Percentiles rank a stretch among this genome's conserved stretches.
Conservation (phyloP, 768 basidiomycete genomes). For the Cantharellus anzutake region DNA sequence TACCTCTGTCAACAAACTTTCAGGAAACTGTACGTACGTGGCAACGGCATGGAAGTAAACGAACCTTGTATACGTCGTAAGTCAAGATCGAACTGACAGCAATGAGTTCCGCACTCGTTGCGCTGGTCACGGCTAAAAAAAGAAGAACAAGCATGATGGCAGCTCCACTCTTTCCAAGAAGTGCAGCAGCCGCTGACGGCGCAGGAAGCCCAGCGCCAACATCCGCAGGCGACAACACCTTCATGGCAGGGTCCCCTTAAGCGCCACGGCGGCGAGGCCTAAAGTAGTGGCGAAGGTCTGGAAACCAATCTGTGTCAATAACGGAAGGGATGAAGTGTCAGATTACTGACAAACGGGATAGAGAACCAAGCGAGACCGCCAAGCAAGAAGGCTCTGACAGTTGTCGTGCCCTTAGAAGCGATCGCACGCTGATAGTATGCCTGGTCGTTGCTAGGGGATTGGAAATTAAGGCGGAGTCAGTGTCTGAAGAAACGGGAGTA, state of each 20-base stretch:
- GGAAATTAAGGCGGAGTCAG: neutral
- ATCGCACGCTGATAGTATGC: conserved; percentile 90
- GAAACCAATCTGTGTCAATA: neutral
- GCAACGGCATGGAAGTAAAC: conserved; percentile 1
- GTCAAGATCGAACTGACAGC: conserved; percentile 73
- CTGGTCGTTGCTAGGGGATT: conserved; percentile 27
- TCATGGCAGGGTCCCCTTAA: conserved; percentile 31
- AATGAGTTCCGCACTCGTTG: conserved; percentile 79
- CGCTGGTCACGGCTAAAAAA: conserved; percentile 50
- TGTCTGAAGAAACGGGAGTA: neutral
- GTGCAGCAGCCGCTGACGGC: conserved; percentile 61
- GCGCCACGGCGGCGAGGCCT: conserved; percentile 73
- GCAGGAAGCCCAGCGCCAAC: conserved; percentile 82
- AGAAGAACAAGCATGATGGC: conserved; percentile 59
- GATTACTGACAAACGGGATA: conserved; percentile 40
- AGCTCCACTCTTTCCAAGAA: conserved; percentile 67
- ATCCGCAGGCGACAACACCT: conserved; percentile 32
- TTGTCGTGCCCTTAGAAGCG: conserved; percentile 63
- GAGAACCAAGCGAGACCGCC: conserved; percentile 88
- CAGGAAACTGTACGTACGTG: neutral
- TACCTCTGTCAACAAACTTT: conserved; percentile 29
- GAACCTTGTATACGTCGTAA: conserved; percentile 67
- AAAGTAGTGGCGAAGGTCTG: conserved; percentile 62
- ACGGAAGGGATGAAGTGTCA: neutral
- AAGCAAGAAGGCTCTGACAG: conserved; percentile 77